Evolutionary conservation across 2,329 filamentous ascomycete genomes (phyloP), one percentile per base, ranked within the genome.

Genomic region (Pseudocercospora ulei): DNA sequence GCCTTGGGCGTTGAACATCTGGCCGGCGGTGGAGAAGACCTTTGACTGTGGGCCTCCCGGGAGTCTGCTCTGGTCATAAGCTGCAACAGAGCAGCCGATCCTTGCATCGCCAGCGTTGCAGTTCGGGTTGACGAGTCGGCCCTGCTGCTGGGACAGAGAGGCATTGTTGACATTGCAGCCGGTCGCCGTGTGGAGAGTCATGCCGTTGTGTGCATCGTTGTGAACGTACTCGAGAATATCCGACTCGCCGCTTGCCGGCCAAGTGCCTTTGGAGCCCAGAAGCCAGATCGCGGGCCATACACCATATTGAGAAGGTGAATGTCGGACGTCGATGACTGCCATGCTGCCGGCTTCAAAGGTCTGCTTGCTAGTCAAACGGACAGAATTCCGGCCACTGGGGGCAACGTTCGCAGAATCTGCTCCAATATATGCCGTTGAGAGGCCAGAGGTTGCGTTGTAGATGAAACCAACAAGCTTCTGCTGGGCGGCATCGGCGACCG

Each of bases 221-320:
- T 70, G 65, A 19, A 69, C 66, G 13, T 61, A 65, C 47, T 71
- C 68, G 24, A 70, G 50, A 36, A 70, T 68, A 41, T 71, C 68
- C 41, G 67, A 67, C 36, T 70, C 68, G 37, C 68, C 53, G n/a
- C 53, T 51, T 1, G 37, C 39, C 2, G 63, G 63, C 62, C 62
- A 66, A 6, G 44, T 43, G n/a, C 43, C 48, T 5, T 54, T 51
- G 3, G 54, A 41, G 26, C 53, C 45, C n/a, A 59, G 46, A 35
- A 64, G 52, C 63, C 63, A 69, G 35, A 68, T 59, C 1, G 70
- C 69, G 19, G 69, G 68, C 70, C 70, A 73, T 7, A 65, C 63
- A 12, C 70, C 70, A 44, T 65, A 71, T 19, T 65, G 66, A 6
- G 61, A 62, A 1, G 70, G 70, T 58, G 72, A 70, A 44, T 73